Base-by-base conservation (phyloP, 306 rosid genomes). In the Vicia sativa region DNA sequence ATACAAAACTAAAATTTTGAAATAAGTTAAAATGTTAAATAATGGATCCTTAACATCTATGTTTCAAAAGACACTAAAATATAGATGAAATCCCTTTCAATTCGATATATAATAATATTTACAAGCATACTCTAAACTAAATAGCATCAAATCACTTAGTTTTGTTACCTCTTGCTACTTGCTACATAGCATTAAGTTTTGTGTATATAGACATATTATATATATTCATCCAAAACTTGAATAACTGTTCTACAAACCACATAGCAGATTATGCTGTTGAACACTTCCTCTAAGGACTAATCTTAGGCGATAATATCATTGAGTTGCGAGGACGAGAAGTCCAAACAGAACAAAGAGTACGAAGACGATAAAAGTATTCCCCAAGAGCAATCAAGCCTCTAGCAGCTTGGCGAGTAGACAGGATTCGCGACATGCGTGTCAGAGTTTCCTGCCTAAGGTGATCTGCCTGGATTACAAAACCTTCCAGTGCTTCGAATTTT, bases 391-490 rank as follows among this genome's bases (percentile, higher is more conserved):
- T 76, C 87, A 91, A 79, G 4, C 86, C 89, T 2, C 78, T 76
- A 0, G 92, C 97, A 34, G 91, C 90, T 76, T 91, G 97, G 57
- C 71, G 70, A 0, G 81, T 65, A 2, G 82, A 73, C 55, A 91
- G 79, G 61, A 87, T 78, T 41, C 87, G 78, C 8, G 83, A 83
- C 92, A 89, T 84, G 56, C 80, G 83, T 63, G 71, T 71, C 84
- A 91, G 67, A 31, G 91, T 91, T 78, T 91, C 84, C 70, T 79
- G 86, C 71, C 97, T 44, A 14, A 91, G 88, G 69, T 91, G 97
- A 79, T 91, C 97, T 13, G 95, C 97, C 96, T 92, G 96, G 83
- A 21, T 83, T 55, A 85, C 86, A 63, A 89, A 91, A 67, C 70
- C 75, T 73, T 92, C 96, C 11, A 92, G 74, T 50, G 84, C 92